Percentiles rank a stretch among this genome's conserved stretches.
Evolutionary conservation across 768 basidiomycete species (phyloP).

Genomic region (Termitomyces sp.): DNA sequence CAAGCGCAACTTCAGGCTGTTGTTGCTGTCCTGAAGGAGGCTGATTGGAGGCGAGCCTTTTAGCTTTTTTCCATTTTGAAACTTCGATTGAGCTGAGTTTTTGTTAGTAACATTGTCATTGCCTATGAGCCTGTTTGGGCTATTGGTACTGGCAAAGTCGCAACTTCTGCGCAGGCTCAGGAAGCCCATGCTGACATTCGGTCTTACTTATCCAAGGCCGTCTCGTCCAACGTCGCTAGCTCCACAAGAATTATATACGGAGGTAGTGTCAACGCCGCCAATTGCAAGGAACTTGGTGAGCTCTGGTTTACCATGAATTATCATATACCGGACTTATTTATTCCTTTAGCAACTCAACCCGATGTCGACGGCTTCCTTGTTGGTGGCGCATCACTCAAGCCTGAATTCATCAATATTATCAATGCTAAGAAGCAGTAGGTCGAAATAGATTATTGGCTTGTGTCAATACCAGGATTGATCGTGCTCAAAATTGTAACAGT

Average conservation of each 20-base stretch:
- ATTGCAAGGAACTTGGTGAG: conserved; percentile 83
- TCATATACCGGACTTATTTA: background rate
- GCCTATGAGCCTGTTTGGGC: conserved; percentile 99
- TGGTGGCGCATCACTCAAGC: conserved; percentile 96
- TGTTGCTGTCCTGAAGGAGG: conserved; percentile 50
- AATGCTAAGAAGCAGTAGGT: conserved; percentile 41
- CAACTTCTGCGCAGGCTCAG: conserved; percentile 88
- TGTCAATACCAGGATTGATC: background rate
- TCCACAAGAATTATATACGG: conserved; percentile 90
- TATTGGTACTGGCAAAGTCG: conserved; percentile 96
- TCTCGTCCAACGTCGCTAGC: conserved; percentile 67
- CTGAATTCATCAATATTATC: conserved; percentile 91
- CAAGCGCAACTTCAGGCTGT: conserved; percentile 78
- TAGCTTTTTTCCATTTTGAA: background rate
- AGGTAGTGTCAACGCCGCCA: conserved; percentile 86
- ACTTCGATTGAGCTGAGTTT: background rate
- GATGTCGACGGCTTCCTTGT: conserved; percentile 99
- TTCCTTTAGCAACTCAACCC: conserved; percentile 52
- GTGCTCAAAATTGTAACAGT: background rate
- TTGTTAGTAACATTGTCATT: conserved; percentile 75
- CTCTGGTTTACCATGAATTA: conserved; percentile 8
- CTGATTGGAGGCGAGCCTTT: conserved; percentile 71
- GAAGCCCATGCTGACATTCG: conserved; percentile 85
- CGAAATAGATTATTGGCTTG: background rate
- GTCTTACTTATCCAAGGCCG: conserved; percentile 54